These are phyloP conservation scores for Leucosporidium creatinivorum DNA, from an alignment of 768 basidiomycete species.

Conservation along the genomic window DNA sequence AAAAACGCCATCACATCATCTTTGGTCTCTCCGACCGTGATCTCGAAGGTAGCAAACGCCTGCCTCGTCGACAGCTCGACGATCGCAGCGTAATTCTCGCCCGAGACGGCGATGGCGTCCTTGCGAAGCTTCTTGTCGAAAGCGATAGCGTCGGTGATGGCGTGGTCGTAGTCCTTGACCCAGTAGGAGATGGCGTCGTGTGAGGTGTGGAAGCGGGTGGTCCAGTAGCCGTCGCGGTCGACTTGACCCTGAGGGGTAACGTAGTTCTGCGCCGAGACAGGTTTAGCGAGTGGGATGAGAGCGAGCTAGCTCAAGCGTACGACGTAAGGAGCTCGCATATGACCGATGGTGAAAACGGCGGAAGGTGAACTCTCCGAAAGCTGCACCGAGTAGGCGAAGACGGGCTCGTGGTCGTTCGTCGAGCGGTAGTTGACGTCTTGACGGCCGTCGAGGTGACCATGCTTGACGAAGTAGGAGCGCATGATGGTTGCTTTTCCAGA, in stretches of 20 bases:
- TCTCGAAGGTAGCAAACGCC: constrained; percentile 32
- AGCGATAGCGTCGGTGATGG: neutral
- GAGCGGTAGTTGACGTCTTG: constrained; percentile 6
- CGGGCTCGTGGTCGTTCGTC: constrained; percentile 12
- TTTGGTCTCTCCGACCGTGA: constrained; percentile 24
- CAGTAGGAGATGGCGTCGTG: constrained; percentile 16
- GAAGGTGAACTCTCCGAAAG: neutral
- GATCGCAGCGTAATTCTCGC: constrained; percentile 28
- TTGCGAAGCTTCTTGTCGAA: constrained; percentile 25
- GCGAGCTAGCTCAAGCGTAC: neutral
- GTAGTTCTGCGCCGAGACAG: constrained; percentile 7
- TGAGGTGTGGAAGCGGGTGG: constrained; percentile 1
- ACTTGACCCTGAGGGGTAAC: constrained; percentile 12
- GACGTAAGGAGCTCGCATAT: constrained; percentile 18
- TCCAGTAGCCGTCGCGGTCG: constrained; percentile 15
- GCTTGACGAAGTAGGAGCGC: constrained; percentile 2
- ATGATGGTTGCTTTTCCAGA: neutral
- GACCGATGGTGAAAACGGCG: constrained; percentile 18
- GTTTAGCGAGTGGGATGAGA: too few species aligned
- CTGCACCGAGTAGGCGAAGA: constrained; percentile 12
- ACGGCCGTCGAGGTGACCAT: constrained; percentile 10
- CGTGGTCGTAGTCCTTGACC: constrained; percentile 14
- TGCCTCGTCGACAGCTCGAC: constrained; percentile 32
- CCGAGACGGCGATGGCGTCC: constrained; percentile 25
- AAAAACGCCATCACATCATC: constrained; percentile 25